These are phyloP conservation scores for Kickxella alabastrina DNA, from an alignment of 192 early-diverging fungal genomes.

Conservation along the genomic window DNA sequence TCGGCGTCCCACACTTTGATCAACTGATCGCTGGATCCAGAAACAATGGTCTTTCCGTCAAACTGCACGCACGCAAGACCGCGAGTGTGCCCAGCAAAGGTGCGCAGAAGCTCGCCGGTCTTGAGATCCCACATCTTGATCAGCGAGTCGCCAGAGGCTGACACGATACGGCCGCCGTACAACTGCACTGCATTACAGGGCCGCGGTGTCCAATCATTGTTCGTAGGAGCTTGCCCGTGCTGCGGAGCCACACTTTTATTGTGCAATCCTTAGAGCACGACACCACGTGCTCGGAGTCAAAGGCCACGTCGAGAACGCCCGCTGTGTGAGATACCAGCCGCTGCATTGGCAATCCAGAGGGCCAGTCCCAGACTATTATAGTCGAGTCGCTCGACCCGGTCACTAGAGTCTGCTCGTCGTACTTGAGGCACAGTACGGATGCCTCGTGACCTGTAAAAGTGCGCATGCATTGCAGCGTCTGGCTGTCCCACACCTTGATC, in stretches of 20 bases:
- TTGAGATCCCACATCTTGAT: slow-evolving; percentile 77
- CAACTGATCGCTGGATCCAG: slow-evolving; percentile 76
- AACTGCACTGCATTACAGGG: slow-evolving; percentile 95
- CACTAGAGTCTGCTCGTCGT: slow-evolving; percentile 66
- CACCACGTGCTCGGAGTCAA: slow-evolving; percentile 68
- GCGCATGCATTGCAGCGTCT: slow-evolving; percentile 53
- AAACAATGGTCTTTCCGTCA: slow-evolving; percentile 70
- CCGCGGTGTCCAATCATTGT: slow-evolving; percentile 79
- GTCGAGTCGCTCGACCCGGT: slow-evolving; percentile 85
- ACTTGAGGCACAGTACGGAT: slow-evolving; percentile 78
- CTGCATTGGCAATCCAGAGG: slow-evolving; percentile 31
- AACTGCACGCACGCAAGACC: slow-evolving; percentile 85
- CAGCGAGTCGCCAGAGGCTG: slow-evolving; percentile 78
- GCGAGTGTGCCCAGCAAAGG: slow-evolving; percentile 76
- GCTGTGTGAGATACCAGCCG: slow-evolving; percentile 70
- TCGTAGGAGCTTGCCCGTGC: slow-evolving; percentile 56
- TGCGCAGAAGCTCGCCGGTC: slow-evolving; percentile 66
- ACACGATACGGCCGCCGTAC: slow-evolving; percentile 63
- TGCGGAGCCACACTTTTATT: slow-evolving; percentile 82
- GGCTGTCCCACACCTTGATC: slow-evolving; percentile 80
- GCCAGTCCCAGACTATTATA: slow-evolving; percentile 82
- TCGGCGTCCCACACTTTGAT: slow-evolving; percentile 79
- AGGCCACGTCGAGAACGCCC: slow-evolving; percentile 84
- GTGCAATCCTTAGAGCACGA: slow-evolving; percentile 92
- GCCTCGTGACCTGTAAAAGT: slow-evolving; percentile 65